Conservation (phyloP, 176 grass and related monocot genomes). For the Oropetium thomaeum region DNA sequence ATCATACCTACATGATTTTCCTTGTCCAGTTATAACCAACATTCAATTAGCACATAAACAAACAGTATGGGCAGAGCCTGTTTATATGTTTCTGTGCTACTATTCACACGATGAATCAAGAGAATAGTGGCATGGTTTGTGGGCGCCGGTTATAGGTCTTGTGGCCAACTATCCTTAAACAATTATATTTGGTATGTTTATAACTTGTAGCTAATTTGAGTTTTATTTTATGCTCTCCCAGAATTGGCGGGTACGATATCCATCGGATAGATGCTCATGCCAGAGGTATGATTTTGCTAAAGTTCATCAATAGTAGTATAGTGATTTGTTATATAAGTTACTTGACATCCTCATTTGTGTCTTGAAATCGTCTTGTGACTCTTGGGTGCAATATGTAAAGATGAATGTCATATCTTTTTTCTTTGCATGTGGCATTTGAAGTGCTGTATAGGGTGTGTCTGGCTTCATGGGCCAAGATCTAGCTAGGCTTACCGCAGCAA, state of each 20-base stretch:
- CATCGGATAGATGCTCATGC: conserved; percentile 25
- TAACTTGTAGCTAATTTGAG: conserved; percentile 21
- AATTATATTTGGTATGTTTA: conserved; percentile 2
- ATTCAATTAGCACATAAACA: neutral
- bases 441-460: too few relatives aligned
- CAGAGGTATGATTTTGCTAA: conserved; percentile 52
- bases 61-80: neutral
- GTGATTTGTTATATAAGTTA: neutral
- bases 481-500: too few relatives aligned
- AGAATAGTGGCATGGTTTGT: too few relatives aligned
- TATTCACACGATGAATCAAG: too few relatives aligned
- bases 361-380: neutral
- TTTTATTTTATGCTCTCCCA: conserved; percentile 37
- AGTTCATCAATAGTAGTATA: neutral
- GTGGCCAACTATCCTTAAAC: neutral
- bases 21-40: neutral
- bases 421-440: too few relatives aligned
- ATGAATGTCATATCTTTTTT: too few relatives aligned
- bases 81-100: too few relatives aligned
- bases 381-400: too few relatives aligned
- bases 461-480: too few relatives aligned
- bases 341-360: neutral
- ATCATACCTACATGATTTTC: neutral
- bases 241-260: conserved; percentile 26
- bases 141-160: neutral